phyloP scores from a whole-genome alignment of 805 yeast species.

The Candida patagonica region DNA sequence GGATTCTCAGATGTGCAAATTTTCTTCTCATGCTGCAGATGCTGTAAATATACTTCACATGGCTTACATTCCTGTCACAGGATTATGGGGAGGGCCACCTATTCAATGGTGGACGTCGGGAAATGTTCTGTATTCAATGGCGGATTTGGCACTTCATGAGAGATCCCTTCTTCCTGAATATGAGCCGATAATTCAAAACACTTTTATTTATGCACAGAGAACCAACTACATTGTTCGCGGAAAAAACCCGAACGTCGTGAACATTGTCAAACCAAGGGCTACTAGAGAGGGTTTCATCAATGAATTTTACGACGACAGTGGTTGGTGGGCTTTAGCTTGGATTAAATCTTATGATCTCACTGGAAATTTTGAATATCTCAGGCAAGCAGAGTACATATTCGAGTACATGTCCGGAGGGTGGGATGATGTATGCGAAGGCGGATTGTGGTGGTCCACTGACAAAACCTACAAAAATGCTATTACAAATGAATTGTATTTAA shows the following conservation, averaged over 20 bases:
- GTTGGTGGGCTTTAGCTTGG: constrained; percentile 17
- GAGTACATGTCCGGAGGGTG: constrained; percentile 8
- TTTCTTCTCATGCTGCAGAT: not conserved
- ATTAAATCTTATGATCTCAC: constrained; percentile 11
- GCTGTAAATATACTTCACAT: not conserved
- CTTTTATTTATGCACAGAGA: constrained; percentile 1
- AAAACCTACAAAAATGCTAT: constrained; percentile 12
- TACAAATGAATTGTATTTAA: constrained; percentile 12
- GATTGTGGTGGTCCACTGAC: constrained; percentile 12
- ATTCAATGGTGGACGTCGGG: constrained; percentile 3
- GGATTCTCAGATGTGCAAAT: not conserved
- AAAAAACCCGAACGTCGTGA: not conserved
- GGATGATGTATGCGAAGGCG: constrained; percentile 11
- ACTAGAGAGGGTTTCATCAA: constrained; percentile 8
- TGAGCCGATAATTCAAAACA: not conserved
- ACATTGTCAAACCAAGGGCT: not conserved
- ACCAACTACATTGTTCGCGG: not conserved
- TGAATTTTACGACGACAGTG: constrained; percentile 12
- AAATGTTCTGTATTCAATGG: not conserved
- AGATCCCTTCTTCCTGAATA: not conserved
- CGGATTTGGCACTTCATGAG: not conserved
- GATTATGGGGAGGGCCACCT: not conserved
- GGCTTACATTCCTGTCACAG: not conserved
- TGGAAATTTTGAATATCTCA: constrained; percentile 5
- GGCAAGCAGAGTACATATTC: constrained; percentile 7